Base-by-base conservation (phyloP, 2,329 filamentous ascomycete species). In the Neoscytalidium dimidiatum region DNA sequence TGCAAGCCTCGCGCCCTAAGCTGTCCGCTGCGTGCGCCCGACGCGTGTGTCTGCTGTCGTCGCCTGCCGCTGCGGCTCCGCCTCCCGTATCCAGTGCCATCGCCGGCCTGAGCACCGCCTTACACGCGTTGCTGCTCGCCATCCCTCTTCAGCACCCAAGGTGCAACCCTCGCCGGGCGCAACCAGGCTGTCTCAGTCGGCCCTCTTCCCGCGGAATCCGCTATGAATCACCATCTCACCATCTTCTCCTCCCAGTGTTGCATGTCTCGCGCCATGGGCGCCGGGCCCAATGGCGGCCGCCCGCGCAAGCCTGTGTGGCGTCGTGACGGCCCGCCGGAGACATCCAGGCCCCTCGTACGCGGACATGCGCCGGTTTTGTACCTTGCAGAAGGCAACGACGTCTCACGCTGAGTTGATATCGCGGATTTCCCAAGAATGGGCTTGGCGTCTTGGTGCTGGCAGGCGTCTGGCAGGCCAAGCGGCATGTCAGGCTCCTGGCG, bases 201-300 rank as follows among this genome's bases (percentile, higher is more conserved):
- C 62, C 44, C 51, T 57, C 62, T 43, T 51, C n/a, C 41, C 41
- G 38, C 62, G 31, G 51, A 64, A 43, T 58, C 51, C 62, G 41
- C 49, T 64, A 43, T 64, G 51, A 51, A 64, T 64, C 62, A 64
- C 21, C 51, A 38, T 35, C 41, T 57, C 62, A 64, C 62, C 62
- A 48, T 7, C 19, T 17, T n/a, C 21, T 51, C 46, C 21, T 41
- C 49, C 46, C 33, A 19, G 49, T 64, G 49, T 38, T 35, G 31
- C 52, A 21, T 58, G 62, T 64, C 52, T 64, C 43, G 51, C 62
- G 13, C 49, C 31, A 6, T 38, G 19, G 31, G 7, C 33, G 19
- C 19, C 19, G 4, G 19, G 44, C 31, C 58, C 58, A 62, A 62
- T 62, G 28, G 44, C 31, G 43, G 21, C 31, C 9, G 29, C 21